A percentile compares a stretch with the other conserved stretches of the same genome.
phyloP scores from a whole-genome alignment of 495 filamentous ascomycete species.

The Aspergillus kassunensis region DNA sequence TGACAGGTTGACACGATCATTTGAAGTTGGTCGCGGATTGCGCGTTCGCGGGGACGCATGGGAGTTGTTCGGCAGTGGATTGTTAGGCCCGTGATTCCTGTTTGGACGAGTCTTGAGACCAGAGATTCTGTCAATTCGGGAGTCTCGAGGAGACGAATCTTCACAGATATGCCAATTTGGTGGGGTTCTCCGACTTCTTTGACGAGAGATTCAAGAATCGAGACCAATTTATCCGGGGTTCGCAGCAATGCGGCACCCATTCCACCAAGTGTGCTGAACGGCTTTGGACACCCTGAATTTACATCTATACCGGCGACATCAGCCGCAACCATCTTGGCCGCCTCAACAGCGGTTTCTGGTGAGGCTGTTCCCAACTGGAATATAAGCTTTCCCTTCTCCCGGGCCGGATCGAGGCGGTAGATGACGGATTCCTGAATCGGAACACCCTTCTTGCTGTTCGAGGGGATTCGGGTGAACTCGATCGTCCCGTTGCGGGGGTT shows the following conservation, averaged over 20 bases:
- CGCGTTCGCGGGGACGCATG: constrained; percentile 86
- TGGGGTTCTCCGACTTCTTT: constrained; percentile 67
- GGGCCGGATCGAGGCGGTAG: constrained; percentile 73
- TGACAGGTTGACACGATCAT: constrained; percentile 77
- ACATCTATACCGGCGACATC: constrained; percentile 94
- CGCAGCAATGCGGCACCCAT: constrained; percentile 91
- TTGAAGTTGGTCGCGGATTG: constrained; percentile 77
- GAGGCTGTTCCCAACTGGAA: constrained; percentile 89
- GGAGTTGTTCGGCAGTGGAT: constrained; percentile 94
- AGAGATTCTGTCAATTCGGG: constrained; percentile 65
- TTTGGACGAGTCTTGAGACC: constrained; percentile 69
- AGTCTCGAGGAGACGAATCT: constrained; percentile 84
- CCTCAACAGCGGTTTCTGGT: constrained; percentile 74
- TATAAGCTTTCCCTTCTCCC: constrained; percentile 68
- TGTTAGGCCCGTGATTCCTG: constrained; percentile 88
- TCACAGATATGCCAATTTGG: constrained; percentile 89
- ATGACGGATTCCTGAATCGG: constrained; percentile 65
- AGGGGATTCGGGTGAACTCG: constrained; percentile 75
- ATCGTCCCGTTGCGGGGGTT: constrained; percentile 72
- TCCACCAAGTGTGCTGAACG: constrained; percentile 83
- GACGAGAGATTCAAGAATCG: constrained; percentile 79
- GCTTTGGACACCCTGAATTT: constrained; percentile 95
- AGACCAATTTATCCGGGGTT: constrained; percentile 74
- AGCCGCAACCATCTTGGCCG: constrained; percentile 73
- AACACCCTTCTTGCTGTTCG: constrained; percentile 51